These are phyloP conservation scores for Falciphora oryzae DNA, from an alignment of 2,329 filamentous ascomycete genomes.

Conservation along the genomic window DNA sequence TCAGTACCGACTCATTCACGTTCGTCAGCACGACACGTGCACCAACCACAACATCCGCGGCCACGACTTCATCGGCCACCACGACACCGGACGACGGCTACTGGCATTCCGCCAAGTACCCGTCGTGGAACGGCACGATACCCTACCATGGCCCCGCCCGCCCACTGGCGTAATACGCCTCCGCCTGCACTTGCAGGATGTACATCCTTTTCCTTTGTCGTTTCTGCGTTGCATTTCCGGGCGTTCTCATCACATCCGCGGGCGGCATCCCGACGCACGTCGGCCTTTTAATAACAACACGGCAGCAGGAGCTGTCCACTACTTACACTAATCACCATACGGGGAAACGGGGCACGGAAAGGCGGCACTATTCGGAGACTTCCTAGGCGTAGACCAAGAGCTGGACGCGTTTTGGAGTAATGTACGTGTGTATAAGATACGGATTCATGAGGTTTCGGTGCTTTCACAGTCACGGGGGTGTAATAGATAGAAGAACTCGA, in stretches of 20 bases:
- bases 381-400: neutral
- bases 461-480: neutral
- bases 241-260: neutral
- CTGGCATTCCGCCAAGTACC: constrained; percentile 39
- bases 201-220: neutral
- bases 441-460: neutral
- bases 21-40: constrained; percentile 12
- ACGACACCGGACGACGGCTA: constrained; percentile 34
- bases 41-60: constrained; percentile 14
- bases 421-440: neutral
- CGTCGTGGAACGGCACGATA: constrained; percentile 36
- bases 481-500: neutral
- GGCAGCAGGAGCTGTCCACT: neutral
- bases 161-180: neutral
- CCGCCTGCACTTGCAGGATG: neutral
- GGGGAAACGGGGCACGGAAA: neutral
- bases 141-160: neutral
- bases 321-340: neutral
- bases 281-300: neutral
- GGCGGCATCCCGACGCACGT: no score
- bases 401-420: neutral
- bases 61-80: constrained; percentile 15
- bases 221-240: neutral
- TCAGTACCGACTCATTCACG: no score
- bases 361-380: neutral